phyloP scores from a whole-genome alignment of 2,329 filamentous ascomycete species.

The Balansia obtecta region DNA sequence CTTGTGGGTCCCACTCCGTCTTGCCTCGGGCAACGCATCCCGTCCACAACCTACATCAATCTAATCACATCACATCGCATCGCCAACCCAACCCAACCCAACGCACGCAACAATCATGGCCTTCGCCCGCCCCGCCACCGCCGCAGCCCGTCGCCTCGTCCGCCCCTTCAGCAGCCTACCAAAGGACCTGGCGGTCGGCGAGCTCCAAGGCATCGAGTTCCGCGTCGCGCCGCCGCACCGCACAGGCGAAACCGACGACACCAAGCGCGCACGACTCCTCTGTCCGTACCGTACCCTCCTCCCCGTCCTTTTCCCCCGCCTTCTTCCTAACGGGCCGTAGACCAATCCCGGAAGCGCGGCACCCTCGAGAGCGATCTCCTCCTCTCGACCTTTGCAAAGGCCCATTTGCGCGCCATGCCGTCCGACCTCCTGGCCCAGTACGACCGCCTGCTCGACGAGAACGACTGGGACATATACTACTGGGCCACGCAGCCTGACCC shows the following conservation, averaged over 20 bases:
- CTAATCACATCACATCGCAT: too few relatives aligned
- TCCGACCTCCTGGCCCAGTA: slow-evolving; percentile 65
- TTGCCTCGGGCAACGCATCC: too few relatives aligned
- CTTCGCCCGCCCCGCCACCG: slow-evolving; percentile 11
- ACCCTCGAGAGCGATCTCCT: slow-evolving; percentile 93
- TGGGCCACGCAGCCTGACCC: slow-evolving; percentile 68
- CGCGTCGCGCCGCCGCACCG: slow-evolving; percentile 82
- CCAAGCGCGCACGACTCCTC: slow-evolving; percentile 75
- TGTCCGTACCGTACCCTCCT: slow-evolving; percentile 32
- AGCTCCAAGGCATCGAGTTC: slow-evolving; percentile 78
- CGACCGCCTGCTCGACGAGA: slow-evolving; percentile 91
- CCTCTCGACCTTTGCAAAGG: slow-evolving; percentile 85
- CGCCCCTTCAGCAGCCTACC: slow-evolving; percentile 4
- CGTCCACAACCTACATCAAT: too few relatives aligned
- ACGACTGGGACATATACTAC: slow-evolving; percentile 99
- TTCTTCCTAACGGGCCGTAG: slow-evolving; percentile 29
- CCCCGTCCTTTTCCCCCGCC: slow-evolving; percentile 5
- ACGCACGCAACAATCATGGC: slow-evolving; percentile 1
- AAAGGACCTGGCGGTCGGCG: slow-evolving; percentile 63
- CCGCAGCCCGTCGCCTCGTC: background rate
- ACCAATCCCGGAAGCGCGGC: slow-evolving; percentile 93
- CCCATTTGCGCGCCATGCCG: slow-evolving; percentile 64
- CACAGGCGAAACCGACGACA: slow-evolving; percentile 69
- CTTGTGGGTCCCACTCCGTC: too few relatives aligned
- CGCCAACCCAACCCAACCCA: too few relatives aligned